Conservation (phyloP, 2,329 filamentous ascomycete genomes). For the Colletotrichum gloeosporioides region DNA sequence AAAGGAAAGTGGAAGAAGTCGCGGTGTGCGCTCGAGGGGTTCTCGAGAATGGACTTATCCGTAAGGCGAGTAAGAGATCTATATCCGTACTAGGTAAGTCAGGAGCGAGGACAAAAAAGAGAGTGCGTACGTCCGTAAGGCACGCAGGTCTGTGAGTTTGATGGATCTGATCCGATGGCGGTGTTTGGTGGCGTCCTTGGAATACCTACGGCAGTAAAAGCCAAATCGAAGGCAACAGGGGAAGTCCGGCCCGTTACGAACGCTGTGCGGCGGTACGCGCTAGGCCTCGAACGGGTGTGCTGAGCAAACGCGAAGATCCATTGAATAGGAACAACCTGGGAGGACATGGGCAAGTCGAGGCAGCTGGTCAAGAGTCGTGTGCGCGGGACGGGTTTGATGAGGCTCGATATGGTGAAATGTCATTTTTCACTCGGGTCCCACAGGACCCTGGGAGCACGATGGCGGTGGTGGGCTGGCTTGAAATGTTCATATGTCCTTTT, state of each 20-base stretch:
- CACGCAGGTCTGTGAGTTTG: not conserved
- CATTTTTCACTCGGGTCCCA: not conserved
- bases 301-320: not conserved
- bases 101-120: not conserved
- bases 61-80: too few species aligned
- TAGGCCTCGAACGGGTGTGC: not conserved
- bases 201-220: not conserved
- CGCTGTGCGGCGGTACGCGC: not conserved
- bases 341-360: not conserved
- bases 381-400: not conserved
- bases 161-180: not conserved
- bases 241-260: not conserved
- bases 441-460: not conserved
- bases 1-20: not conserved
- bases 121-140: conserved; percentile 1
- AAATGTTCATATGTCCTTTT: too few species aligned
- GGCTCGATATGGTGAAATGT: not conserved
- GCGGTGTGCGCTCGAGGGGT: not conserved
- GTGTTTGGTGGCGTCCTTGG: too few species aligned
- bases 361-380: not conserved
- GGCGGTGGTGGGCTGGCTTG: not conserved
- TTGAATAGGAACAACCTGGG: not conserved
- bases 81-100: too few species aligned
- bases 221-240: not conserved
- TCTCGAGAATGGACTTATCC: too few species aligned